These are phyloP conservation scores for Phytopythium helicoides DNA, from an alignment of 352 stramenopile species.

Conservation along the genomic window DNA sequence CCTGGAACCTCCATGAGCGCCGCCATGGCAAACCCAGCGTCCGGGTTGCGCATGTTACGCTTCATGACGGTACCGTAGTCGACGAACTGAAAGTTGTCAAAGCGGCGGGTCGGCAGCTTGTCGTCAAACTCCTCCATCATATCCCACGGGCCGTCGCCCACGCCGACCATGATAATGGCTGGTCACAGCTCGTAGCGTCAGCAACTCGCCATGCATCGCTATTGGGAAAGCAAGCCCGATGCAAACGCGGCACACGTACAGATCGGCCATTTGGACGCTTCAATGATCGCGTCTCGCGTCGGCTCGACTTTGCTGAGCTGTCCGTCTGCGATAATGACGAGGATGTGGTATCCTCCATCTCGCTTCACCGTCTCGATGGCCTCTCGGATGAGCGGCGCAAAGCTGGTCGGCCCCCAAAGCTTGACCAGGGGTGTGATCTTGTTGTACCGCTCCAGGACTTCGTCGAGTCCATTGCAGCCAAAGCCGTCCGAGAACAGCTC, in stretches of 20 bases:
- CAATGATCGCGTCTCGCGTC: constrained; percentile 57
- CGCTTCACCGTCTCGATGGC: constrained; percentile 40
- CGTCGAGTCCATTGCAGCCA: constrained; percentile 50
- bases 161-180: constrained; percentile 51
- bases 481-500: constrained; percentile 28
- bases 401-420: constrained; percentile 70
- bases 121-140: constrained; percentile 80
- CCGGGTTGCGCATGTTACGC: constrained; percentile 30
- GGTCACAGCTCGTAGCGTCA: not conserved
- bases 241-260: no score
- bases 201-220: no score
- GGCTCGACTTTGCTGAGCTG: constrained; percentile 54
- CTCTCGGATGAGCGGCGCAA: constrained; percentile 65
- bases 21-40: constrained; percentile 39
- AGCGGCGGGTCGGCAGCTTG: constrained; percentile 51
- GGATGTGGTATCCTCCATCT: constrained; percentile 68
- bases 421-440: constrained; percentile 49
- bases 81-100: constrained; percentile 87
- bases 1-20: constrained; percentile 50
- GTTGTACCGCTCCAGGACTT: constrained; percentile 63
- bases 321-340: constrained; percentile 73
- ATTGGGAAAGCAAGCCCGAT: no score
- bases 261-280: constrained; percentile 63
- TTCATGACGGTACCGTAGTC: constrained; percentile 65
- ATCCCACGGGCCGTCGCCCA: constrained; percentile 56